Evolutionary conservation across 176 grass and related monocot species (phyloP).

Genomic region (Pharus latifolius): DNA sequence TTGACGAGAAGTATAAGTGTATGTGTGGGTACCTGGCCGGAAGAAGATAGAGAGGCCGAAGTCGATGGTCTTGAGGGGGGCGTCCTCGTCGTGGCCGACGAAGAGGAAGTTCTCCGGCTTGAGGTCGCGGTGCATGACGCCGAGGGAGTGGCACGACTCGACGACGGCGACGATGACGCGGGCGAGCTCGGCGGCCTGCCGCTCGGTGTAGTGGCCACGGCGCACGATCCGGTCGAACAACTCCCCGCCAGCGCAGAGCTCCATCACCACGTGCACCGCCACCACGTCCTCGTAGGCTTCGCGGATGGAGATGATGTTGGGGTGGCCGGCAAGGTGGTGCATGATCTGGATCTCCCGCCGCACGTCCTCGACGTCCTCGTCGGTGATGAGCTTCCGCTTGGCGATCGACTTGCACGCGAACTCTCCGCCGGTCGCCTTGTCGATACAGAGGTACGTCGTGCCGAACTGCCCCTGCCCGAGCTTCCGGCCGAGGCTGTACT

Average conservation of each 20-base stretch:
- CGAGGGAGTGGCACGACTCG: slow-evolving; percentile 41
- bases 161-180: slow-evolving; percentile 35
- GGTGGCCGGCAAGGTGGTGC: slow-evolving; percentile 52
- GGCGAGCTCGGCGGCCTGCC: slow-evolving; percentile 33
- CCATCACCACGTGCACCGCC: slow-evolving; percentile 48
- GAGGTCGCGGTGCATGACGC: slow-evolving; percentile 42
- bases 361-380: slow-evolving; percentile 64
- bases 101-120: slow-evolving; percentile 47
- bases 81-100: slow-evolving; percentile 24
- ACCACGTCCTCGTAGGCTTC: slow-evolving; percentile 39
- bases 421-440: slow-evolving; percentile 31
- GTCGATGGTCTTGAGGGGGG: slow-evolving; percentile 48
- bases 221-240: slow-evolving; percentile 47
- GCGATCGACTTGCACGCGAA: slow-evolving; percentile 70
- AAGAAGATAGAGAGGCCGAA: slow-evolving; percentile 57
- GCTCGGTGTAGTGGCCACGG: slow-evolving; percentile 31
- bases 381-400: slow-evolving; percentile 56
- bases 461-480: slow-evolving; percentile 50
- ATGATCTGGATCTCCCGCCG: slow-evolving; percentile 56
- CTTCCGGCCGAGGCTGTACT: slow-evolving; percentile 37
- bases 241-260: slow-evolving; percentile 44
- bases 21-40: slow-evolving; percentile 20
- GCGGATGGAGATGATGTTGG: slow-evolving; percentile 25
- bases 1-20: background rate
- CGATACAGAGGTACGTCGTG: slow-evolving; percentile 45